Conservation (phyloP, 2,329 filamentous ascomycete species). For the Mycosphaerella arachidis region DNA sequence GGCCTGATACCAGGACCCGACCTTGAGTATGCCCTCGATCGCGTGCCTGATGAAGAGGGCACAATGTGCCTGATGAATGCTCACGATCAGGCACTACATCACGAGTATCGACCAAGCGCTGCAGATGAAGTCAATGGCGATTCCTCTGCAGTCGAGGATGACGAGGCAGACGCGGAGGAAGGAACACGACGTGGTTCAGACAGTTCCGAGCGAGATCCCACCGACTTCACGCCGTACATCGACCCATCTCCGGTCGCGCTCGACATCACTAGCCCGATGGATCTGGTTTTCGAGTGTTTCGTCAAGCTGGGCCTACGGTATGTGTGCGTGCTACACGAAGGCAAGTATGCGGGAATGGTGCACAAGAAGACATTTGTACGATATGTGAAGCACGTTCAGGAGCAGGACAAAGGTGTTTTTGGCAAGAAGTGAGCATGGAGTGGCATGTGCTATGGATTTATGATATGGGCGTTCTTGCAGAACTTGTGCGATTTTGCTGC, state of each 20-base stretch:
- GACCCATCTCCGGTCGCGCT: slow-evolving; percentile 85
- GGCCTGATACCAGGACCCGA: slow-evolving; percentile 92
- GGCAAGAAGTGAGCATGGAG: slow-evolving; percentile 5
- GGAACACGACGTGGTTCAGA: not conserved
- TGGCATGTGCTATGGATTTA: not conserved
- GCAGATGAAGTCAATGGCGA: slow-evolving; percentile 9
- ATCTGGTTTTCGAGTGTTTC: slow-evolving; percentile 94
- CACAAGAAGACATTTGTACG: slow-evolving; percentile 98
- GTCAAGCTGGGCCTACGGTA: slow-evolving; percentile 89
- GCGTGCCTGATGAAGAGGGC: slow-evolving; percentile 65
- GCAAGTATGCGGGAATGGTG: slow-evolving; percentile 80
- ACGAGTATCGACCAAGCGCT: slow-evolving; percentile 5
- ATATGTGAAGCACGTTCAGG: slow-evolving; percentile 80
- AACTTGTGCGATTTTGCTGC: not conserved
- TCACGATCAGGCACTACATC: slow-evolving; percentile 47
- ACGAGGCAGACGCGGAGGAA: slow-evolving; percentile 4
- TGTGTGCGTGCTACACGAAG: slow-evolving; percentile 81
- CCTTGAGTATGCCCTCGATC: slow-evolving; percentile 86
- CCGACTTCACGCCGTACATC: slow-evolving; percentile 86
- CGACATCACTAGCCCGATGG: slow-evolving; percentile 85
- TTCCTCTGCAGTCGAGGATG: slow-evolving; percentile 10
- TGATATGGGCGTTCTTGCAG: not conserved
- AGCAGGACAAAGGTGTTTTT: slow-evolving; percentile 33
- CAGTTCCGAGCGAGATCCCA: slow-evolving; percentile 51
- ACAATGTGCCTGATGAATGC: slow-evolving; percentile 78